These are phyloP conservation scores for Penicillium salamii DNA, from an alignment of 495 filamentous ascomycete genomes.

Conservation along the genomic window DNA sequence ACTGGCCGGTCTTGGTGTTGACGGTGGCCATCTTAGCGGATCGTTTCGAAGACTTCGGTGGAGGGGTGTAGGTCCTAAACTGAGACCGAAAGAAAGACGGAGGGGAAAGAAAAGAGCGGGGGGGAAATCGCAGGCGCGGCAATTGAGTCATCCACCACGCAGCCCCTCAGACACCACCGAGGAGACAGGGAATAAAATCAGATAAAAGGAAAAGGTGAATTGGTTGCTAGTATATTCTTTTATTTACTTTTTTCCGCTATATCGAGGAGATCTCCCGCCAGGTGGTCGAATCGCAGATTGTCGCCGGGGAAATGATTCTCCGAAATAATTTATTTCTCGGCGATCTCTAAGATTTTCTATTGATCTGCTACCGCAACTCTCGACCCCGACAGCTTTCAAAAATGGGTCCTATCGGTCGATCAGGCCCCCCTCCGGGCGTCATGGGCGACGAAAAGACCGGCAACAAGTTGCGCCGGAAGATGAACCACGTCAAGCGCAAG, in stretches of 20 bases:
- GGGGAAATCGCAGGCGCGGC: slow-evolving; percentile 31
- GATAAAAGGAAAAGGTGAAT: slow-evolving; percentile 4
- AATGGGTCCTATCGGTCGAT: slow-evolving; percentile 25
- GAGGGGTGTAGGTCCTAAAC: slow-evolving; percentile 26
- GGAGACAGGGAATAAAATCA: slow-evolving; percentile 7
- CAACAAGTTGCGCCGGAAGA: slow-evolving; percentile 76
- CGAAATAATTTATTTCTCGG: slow-evolving; percentile 31
- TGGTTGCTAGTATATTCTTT: slow-evolving; percentile 6
- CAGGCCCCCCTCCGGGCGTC: slow-evolving; percentile 28
- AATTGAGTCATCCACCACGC: slow-evolving; percentile 48
- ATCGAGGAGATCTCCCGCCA: slow-evolving; percentile 12
- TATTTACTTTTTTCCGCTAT: slow-evolving; percentile 6
- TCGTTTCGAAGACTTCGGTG: slow-evolving; percentile 28
- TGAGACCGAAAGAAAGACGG: slow-evolving; percentile 20
- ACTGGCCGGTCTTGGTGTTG: slow-evolving; percentile 80
- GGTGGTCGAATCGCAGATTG: slow-evolving; percentile 11
- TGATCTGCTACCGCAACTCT: slow-evolving; percentile 7
- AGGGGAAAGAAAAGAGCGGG: slow-evolving; percentile 39
- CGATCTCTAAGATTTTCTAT: slow-evolving; percentile 9
- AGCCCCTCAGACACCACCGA: slow-evolving; percentile 25
- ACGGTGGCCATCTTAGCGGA: slow-evolving; percentile 57
- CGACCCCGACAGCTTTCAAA: slow-evolving; percentile 6
- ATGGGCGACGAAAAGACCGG: slow-evolving; percentile 25
- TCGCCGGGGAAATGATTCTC: slow-evolving; percentile 20
- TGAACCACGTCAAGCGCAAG: slow-evolving; percentile 75